Evolutionary conservation across 495 filamentous ascomycete species (phyloP).

Genomic region (Penicillium ucsense): DNA sequence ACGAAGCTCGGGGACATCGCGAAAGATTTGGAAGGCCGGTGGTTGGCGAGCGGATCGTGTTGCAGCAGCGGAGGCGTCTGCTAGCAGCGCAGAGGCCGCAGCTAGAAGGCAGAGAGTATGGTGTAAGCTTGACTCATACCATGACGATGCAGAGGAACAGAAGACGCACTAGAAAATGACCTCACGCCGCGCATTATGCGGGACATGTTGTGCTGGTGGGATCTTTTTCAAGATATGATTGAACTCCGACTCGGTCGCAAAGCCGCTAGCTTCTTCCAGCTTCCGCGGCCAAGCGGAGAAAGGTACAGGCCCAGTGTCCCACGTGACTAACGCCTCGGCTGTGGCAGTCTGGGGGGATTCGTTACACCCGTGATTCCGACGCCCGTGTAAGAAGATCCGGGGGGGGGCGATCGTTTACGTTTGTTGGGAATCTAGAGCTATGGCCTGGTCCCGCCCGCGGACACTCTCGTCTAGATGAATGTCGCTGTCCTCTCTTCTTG

Average conservation of each 20-base stretch:
- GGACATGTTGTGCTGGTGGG: conserved; percentile 14
- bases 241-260: not conserved
- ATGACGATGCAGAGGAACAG: not conserved
- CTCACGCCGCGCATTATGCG: conserved; percentile 15
- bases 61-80: conserved; percentile 15
- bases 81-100: conserved; percentile 20
- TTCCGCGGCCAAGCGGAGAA: not conserved
- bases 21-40: conserved; percentile 57
- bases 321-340: conserved; percentile 12
- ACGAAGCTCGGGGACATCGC: conserved; percentile 61
- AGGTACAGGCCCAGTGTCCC: not conserved
- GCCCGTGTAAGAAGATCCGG: conserved; percentile 5
- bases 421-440: conserved; percentile 21
- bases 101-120: conserved; percentile 1
- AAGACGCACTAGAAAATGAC: conserved; percentile 21
- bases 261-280: not conserved
- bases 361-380: conserved; percentile 4
- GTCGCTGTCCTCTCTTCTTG: not conserved
- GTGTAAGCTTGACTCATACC: conserved; percentile 9
- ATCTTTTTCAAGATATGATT: no score
- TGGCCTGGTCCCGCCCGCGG: conserved; percentile 9
- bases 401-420: conserved; percentile 15
- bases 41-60: conserved; percentile 15
- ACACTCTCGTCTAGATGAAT: not conserved
- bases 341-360: conserved; percentile 5